Evolutionary conservation across 371 early-diverging fungal species (phyloP), one percentile per base, ranked within the genome.

Genomic region (Apophysomyces ossiformis): DNA sequence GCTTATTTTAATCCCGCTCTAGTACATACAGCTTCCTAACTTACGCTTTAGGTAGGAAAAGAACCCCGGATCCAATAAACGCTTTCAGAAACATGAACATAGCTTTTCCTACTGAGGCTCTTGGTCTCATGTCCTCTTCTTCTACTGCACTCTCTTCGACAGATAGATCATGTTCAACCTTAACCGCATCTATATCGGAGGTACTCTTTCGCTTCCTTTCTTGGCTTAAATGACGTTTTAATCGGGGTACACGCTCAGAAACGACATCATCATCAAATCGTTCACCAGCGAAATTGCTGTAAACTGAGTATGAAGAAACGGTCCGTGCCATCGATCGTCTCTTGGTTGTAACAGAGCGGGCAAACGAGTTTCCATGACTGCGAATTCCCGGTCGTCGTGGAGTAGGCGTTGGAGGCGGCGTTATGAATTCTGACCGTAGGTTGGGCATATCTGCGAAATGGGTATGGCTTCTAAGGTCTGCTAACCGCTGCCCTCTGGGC

Each of bases 241-340:
- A 21, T 21, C 54, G n/a, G 21, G 54, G 54, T 50, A 26, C 9
- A 8, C 21, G 54, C 5, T 18, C 54, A 4, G 9, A 16, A 21
- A 6, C 54, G 21, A 21, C 54, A 50, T 50, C 54, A 26, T 50
- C 36, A 9, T 65, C 60, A n/a, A 67, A 74, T 12, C 68, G 58
- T 37, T 76, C 76, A 39, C 76, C 71, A 18, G 76, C 73, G 45
- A 76, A 73, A 37, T 76, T 64, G 16, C 73, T 69, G 37, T 76
- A 76, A 4, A 69, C 43, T 5, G 73, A 73, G 18, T 69, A 70
- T 0, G 76, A 73, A 1, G 76, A 73, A 1, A 72, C 70, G 7
- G 76, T 69, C 11, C 63, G 61, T 47, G 74, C 66, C 21, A 72
- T 56, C 12, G 73, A 72, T 47, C 45, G 47, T 38, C 67, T 63